phyloP scores from a whole-genome alignment of 331 rosid species.

The Malus hybrid region DNA sequence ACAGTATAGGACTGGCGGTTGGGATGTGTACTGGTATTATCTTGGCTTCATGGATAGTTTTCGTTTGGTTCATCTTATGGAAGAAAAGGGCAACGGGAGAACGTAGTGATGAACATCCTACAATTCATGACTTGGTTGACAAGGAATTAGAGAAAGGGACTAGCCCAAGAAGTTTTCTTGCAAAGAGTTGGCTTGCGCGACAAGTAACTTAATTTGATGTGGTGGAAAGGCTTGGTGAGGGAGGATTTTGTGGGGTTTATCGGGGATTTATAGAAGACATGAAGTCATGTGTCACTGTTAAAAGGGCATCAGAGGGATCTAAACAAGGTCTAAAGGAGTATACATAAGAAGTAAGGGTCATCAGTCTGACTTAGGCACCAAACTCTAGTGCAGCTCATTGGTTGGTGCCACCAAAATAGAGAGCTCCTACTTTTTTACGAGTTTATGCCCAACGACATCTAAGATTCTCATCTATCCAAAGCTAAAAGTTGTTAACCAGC shows the following conservation, averaged over 20 bases:
- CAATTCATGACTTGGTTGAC: not conserved
- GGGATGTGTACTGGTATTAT: not conserved
- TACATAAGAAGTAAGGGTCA: not conserved
- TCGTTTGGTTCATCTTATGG: not conserved
- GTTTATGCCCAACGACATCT: not conserved
- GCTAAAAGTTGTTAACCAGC: no score
- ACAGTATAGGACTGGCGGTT: no score
- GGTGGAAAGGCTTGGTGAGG: not conserved
- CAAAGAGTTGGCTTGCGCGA: not conserved
- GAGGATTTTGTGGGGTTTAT: not conserved
- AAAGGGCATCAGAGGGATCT: not conserved
- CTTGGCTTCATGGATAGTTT: not conserved
- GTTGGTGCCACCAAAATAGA: not conserved
- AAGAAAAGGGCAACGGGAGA: not conserved
- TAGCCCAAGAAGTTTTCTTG: no score
- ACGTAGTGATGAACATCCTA: not conserved
- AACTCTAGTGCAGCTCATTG: not conserved
- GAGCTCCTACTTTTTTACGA: not conserved
- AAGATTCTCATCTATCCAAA: not conserved
- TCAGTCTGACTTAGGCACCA: not conserved
- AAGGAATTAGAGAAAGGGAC: no score
- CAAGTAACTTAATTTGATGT: not conserved
- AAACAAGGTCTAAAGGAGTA: not conserved
- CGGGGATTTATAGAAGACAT: not conserved
- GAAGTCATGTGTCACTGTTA: not conserved